phyloP scores from a whole-genome alignment of 805 yeast genomes.

The Candida sithepensis region DNA sequence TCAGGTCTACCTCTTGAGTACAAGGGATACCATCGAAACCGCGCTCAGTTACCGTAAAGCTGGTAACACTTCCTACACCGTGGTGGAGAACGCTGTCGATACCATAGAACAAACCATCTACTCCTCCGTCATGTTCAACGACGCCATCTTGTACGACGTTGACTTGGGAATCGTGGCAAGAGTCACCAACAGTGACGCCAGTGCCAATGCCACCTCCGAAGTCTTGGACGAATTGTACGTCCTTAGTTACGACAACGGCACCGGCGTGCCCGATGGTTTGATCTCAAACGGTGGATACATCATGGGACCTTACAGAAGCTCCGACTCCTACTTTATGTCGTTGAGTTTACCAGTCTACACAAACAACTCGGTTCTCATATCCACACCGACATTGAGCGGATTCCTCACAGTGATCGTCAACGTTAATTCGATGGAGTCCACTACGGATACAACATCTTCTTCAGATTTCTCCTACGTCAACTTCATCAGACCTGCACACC shows the following conservation, averaged over 20 bases:
- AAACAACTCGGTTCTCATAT: slow-evolving; percentile 63
- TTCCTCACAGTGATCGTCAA: slow-evolving; percentile 59
- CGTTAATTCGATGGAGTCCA: slow-evolving; percentile 40
- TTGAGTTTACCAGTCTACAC: slow-evolving; percentile 74
- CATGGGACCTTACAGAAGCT: slow-evolving; percentile 62
- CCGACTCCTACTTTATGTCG: slow-evolving; percentile 54
- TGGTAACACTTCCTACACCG: slow-evolving; percentile 58
- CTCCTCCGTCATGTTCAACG: slow-evolving; percentile 59
- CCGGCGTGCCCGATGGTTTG: slow-evolving; percentile 40
- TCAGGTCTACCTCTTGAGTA: slow-evolving; percentile 63
- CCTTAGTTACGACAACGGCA: slow-evolving; percentile 7
- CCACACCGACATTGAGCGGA: slow-evolving; percentile 62
- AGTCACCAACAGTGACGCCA: slow-evolving; percentile 33
- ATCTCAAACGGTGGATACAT: slow-evolving; percentile 44
- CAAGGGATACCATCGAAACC: slow-evolving; percentile 54
- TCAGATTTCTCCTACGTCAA: slow-evolving; percentile 32
- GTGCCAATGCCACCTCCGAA: slow-evolving; percentile 30
- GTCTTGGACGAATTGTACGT: slow-evolving; percentile 42
- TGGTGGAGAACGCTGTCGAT: slow-evolving; percentile 44
- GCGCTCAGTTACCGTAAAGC: slow-evolving; percentile 64
- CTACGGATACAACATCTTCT: slow-evolving; percentile 39
- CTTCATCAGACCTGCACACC: slow-evolving; percentile 22
- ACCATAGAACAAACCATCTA: slow-evolving; percentile 59
- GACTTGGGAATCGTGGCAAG: slow-evolving; percentile 44
- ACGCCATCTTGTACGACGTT: slow-evolving; percentile 66